These are phyloP conservation scores for Keithomyces neogunnii DNA, from an alignment of 2,329 filamentous ascomycete species.

Conservation along the genomic window DNA sequence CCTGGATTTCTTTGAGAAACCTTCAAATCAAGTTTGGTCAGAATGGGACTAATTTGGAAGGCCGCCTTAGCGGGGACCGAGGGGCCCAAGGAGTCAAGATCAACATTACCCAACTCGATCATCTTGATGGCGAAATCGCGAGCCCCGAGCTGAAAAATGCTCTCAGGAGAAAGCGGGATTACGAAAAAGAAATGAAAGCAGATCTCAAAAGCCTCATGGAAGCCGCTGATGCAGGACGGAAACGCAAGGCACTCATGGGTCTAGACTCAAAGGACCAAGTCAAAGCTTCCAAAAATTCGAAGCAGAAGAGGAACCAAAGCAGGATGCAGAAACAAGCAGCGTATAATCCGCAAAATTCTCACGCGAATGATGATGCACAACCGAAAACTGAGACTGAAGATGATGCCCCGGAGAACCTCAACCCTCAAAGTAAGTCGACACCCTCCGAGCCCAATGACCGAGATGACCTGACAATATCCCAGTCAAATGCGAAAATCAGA, in stretches of 20 bases:
- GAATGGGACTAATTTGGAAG: constrained; percentile 55
- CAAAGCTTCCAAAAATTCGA: constrained; percentile 15
- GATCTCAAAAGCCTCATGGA: constrained; percentile 29
- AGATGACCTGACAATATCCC: neutral
- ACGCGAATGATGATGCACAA: constrained; percentile 14
- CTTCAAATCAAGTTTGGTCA: constrained; percentile 56
- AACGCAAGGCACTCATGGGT: constrained; percentile 25
- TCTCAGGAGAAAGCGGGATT: constrained; percentile 55
- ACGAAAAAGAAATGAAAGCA: constrained; percentile 41
- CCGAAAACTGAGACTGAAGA: constrained; percentile 15
- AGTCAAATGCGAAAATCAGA: constrained; percentile 39
- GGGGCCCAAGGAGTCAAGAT: constrained; percentile 34
- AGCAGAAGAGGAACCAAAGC: constrained; percentile 13
- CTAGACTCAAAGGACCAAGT: constrained; percentile 14
- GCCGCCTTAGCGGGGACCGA: constrained; percentile 57
- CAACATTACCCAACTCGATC: constrained; percentile 46
- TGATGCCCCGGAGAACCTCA: constrained; percentile 17
- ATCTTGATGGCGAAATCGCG: constrained; percentile 30
- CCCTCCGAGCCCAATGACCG: neutral
- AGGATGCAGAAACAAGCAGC: neutral
- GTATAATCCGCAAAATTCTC: constrained; percentile 5
- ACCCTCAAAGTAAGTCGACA: constrained; percentile 19
- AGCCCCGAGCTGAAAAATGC: constrained; percentile 47
- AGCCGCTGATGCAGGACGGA: constrained; percentile 27
- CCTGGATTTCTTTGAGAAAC: constrained; percentile 62